Evolutionary conservation across 2,329 filamentous ascomycete species (phyloP), one percentile per base, ranked within the genome.

Genomic region (Epichloe baconii): DNA sequence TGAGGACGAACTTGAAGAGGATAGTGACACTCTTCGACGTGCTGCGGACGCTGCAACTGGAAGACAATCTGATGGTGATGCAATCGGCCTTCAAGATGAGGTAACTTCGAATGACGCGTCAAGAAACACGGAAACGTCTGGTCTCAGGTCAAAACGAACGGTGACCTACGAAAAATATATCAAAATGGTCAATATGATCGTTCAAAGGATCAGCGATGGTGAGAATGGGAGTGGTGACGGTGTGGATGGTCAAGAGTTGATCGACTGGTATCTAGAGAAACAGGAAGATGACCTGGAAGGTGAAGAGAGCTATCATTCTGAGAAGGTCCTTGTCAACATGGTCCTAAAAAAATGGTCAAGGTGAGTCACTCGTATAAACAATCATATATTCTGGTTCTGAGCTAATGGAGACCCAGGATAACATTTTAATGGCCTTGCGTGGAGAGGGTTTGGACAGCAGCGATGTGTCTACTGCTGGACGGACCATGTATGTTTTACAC

Each of bases 131-230:
- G 48, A 38, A 68, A 36, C 64, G 60, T 51, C 50, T 6, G 55
- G 61, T 2, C 54, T 54, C 37, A 71, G 73, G 47, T 73, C 76
- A 58, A 89, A 85, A 70, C 93, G 87, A 50, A 93, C 89, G 61
- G 91, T 98, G 63, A 94, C 89, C 3, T 94, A 94, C 62, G 91
- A 97, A 62, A 93, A 95, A 68, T 98, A 95, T 68, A 86, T 91
- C 65, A 78, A 80, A 62, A 95, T 97, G 66, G 80, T 95, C 53
- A 95, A 95, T 65, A 70, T 87, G 61, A 75, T 98, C 45, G 86
- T 96, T 34, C 80, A 83, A 58, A 82, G 85, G 23, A 82, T 98
- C 60, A 88, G 85, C 59, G 85, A 91, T 51, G 88, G 95, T 61
- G 89, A 97, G 68, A 72, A 75, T 37, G 75, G 72, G 11, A 79